Percentiles rank a stretch among this genome's conserved stretches.
These are phyloP conservation scores for Pichia sp. DNA, from an alignment of 1,139 yeast species.

Conservation along the genomic window DNA sequence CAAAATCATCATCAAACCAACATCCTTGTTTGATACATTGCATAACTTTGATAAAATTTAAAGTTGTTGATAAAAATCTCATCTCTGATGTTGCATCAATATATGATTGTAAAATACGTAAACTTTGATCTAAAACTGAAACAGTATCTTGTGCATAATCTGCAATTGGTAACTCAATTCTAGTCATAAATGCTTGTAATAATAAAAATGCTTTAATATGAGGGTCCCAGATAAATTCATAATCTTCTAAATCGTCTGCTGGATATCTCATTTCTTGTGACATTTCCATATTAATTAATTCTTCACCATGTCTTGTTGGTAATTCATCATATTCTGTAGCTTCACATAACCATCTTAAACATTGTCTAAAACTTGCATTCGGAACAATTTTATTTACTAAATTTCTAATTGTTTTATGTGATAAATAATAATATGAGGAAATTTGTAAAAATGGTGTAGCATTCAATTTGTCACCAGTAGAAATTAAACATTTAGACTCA, in stretches of 20 bases:
- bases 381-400: conserved; percentile 48
- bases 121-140: conserved; percentile 86
- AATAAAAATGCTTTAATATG: conserved; percentile 86
- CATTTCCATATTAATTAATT: conserved; percentile 83
- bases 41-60: conserved; percentile 63
- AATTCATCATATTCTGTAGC: conserved; percentile 89
- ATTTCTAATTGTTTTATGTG: conserved; percentile 80
- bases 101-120: conserved; percentile 89
- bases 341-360: conserved; percentile 64
- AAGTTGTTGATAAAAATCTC: conserved; percentile 60
- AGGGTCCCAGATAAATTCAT: conserved; percentile 84
- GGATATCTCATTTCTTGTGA: conserved; percentile 76
- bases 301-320: conserved; percentile 95
- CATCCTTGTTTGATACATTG: conserved; percentile 83
- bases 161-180: conserved; percentile 85
- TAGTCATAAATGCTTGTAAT: conserved; percentile 79
- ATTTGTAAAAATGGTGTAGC: conserved; percentile 83
- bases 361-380: conserved; percentile 56
- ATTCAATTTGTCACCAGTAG: conserved; percentile 42
- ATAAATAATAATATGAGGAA: conserved; percentile 86
- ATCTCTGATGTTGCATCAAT: conserved; percentile 85
- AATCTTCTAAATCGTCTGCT: conserved; percentile 55
- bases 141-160: conserved; percentile 94
- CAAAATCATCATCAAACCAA: conserved; percentile 78
- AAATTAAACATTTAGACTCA: conserved; percentile 64